phyloP scores from a whole-genome alignment of 352 stramenopile species.

The Globisporangium alternatum region DNA sequence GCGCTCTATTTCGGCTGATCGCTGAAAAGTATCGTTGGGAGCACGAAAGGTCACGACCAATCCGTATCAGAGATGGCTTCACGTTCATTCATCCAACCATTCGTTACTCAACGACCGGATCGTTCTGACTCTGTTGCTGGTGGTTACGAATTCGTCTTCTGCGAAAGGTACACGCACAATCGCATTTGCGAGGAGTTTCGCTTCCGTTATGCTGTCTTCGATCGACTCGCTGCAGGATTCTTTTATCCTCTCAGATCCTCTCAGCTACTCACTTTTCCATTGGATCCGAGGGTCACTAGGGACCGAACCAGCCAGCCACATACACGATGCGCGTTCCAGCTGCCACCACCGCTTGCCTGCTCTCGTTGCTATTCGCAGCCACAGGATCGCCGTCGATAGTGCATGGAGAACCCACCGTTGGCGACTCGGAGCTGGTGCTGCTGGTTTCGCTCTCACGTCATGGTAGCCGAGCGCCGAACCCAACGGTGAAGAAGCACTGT shows the following conservation, averaged over 20 bases:
- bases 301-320: neutral
- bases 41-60: neutral
- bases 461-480: constrained; percentile 69
- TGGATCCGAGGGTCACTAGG: neutral
- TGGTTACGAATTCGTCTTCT: constrained; percentile 1
- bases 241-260: neutral
- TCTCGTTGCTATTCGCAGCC: constrained; percentile 6
- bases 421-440: constrained; percentile 54
- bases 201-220: neutral
- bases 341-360: neutral
- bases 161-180: neutral
- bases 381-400: neutral
- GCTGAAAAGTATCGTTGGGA: neutral
- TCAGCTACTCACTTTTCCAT: constrained; percentile 9
- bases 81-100: neutral
- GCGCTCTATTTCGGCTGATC: neutral
- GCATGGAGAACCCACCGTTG: neutral
- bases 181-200: constrained; percentile 4
- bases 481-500: constrained; percentile 54
- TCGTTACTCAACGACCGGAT: neutral
- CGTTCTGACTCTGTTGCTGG: neutral
- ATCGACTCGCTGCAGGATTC: neutral
- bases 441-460: constrained; percentile 72
- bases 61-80: neutral
- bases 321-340: constrained; percentile 9